Evolutionary conservation across 2,329 filamentous ascomycete genomes (phyloP).

Genomic region (Xylariaceae sp.): DNA sequence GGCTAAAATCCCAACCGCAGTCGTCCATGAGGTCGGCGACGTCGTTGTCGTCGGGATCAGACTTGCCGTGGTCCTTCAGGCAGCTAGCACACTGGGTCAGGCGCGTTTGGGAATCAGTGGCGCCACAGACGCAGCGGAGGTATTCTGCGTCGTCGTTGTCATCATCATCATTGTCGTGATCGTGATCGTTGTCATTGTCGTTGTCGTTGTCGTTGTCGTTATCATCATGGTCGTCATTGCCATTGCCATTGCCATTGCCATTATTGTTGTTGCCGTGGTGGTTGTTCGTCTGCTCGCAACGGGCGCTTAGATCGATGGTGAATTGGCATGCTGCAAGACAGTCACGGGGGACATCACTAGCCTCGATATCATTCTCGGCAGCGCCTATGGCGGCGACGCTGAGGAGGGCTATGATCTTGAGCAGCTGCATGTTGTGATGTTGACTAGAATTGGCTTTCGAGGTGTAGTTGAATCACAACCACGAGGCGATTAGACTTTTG

Average conservation of each 20-base stretch:
- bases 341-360: slow-evolving; percentile 14
- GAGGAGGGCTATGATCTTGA: slow-evolving; percentile 5
- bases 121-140: slow-evolving; percentile 17
- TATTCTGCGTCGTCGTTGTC: slow-evolving; percentile 1
- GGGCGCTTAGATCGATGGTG: slow-evolving; percentile 19
- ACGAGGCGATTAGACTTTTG: background rate
- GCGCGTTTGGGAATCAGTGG: slow-evolving; percentile 6
- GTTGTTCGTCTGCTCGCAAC: slow-evolving; percentile 12
- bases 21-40: slow-evolving; percentile 23
- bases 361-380: slow-evolving; percentile 20
- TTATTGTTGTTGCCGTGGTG: slow-evolving; percentile 10
- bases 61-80: slow-evolving; percentile 14
- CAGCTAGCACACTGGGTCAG: slow-evolving; percentile 21
- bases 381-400: slow-evolving; percentile 9
- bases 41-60: slow-evolving; percentile 20
- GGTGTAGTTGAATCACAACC: background rate
- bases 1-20: slow-evolving; percentile 21
- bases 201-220: too few species aligned
- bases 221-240: too few species aligned
- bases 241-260: too few species aligned
- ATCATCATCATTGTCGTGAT: too few species aligned
- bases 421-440: slow-evolving; percentile 11
- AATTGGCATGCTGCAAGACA: slow-evolving; percentile 19
- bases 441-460: background rate
- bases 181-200: too few species aligned